These are phyloP conservation scores for Candida vartiovaarae DNA, from an alignment of 805 yeast species.

Conservation along the genomic window DNA sequence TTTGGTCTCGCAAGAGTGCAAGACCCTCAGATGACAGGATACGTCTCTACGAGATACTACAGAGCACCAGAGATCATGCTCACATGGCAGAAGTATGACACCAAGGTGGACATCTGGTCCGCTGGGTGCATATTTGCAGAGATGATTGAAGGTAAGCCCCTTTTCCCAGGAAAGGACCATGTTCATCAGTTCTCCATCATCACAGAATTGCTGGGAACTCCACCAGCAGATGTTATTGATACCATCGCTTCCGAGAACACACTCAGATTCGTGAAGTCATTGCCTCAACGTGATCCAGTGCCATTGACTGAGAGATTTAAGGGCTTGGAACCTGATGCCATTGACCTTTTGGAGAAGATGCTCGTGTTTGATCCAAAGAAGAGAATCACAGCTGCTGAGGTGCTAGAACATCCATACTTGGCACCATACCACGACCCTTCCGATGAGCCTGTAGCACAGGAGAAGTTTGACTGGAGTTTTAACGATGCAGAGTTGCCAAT, in stretches of 20 bases:
- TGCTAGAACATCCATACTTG: constrained; percentile 83
- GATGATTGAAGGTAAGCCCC: constrained; percentile 94
- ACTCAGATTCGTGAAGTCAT: constrained; percentile 83
- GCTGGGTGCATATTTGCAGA: constrained; percentile 97
- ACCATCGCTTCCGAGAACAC: constrained; percentile 96
- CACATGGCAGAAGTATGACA: constrained; percentile 96
- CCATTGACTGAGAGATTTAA: constrained; percentile 80
- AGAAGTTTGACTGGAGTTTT: constrained; percentile 95
- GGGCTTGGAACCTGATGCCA: constrained; percentile 75
- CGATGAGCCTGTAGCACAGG: constrained; percentile 93
- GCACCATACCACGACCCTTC: constrained; percentile 96
- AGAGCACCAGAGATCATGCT: constrained; percentile 98
- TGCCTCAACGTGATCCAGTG: constrained; percentile 90
- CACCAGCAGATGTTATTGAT: constrained; percentile 92
- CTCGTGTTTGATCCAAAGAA: constrained; percentile 91
- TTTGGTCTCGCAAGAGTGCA: constrained; percentile 95
- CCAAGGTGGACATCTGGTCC: constrained; percentile 96
- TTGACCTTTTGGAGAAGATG: constrained; percentile 84
- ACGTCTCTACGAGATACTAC: constrained; percentile 91
- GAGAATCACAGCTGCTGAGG: constrained; percentile 88
- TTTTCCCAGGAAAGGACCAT: constrained; percentile 97
- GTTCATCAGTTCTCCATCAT: constrained; percentile 97
- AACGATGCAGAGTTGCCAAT: constrained; percentile 97
- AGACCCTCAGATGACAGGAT: constrained; percentile 99
- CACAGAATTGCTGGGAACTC: constrained; percentile 93